Conservation (phyloP, 2,329 filamentous ascomycete genomes). For the Verticillium longisporum region DNA sequence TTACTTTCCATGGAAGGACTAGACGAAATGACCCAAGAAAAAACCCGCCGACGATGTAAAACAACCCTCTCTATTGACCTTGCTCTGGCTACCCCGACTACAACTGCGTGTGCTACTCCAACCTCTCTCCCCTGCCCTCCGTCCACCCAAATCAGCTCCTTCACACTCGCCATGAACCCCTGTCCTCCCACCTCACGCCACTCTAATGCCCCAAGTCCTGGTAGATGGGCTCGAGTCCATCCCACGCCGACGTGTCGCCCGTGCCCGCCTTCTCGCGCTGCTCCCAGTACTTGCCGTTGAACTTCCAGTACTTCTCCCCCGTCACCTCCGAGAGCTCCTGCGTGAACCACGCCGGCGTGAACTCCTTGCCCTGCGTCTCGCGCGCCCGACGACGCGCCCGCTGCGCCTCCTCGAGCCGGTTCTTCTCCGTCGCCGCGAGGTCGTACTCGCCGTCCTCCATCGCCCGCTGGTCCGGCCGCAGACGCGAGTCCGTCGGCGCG, state of each 20-base stretch:
- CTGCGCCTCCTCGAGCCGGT: slow-evolving; percentile 87
- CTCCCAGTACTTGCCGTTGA: slow-evolving; percentile 84
- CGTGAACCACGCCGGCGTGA: slow-evolving; percentile 77
- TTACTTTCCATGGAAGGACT: too few species aligned
- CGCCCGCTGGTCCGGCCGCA: slow-evolving; percentile 88
- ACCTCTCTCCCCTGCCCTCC: too few species aligned
- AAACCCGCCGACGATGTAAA: too few species aligned
- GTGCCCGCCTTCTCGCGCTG: slow-evolving; percentile 59
- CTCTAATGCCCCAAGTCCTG: slow-evolving; percentile 17
- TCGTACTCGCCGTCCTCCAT: slow-evolving; percentile 99
- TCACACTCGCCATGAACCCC: too few species aligned
- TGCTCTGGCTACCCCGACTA: too few species aligned
- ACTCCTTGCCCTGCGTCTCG: slow-evolving; percentile 75
- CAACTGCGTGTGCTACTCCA: too few species aligned
- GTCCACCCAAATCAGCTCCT: too few species aligned
- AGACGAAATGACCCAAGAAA: too few species aligned
- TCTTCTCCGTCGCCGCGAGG: slow-evolving; percentile 87
- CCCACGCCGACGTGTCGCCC: slow-evolving; percentile 56
- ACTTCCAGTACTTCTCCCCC: slow-evolving; percentile 85
- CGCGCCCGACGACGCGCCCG: slow-evolving; percentile 65
- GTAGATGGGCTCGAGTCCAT: slow-evolving; percentile 71
- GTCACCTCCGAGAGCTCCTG: slow-evolving; percentile 69
- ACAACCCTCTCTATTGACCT: too few species aligned
- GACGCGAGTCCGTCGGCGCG: slow-evolving; percentile 87
- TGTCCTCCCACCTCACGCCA: neutral